Percentiles rank a stretch among this genome's conserved stretches.
phyloP scores from a whole-genome alignment of 2,329 filamentous ascomycete genomes.

The Trichoderma sp. region DNA sequence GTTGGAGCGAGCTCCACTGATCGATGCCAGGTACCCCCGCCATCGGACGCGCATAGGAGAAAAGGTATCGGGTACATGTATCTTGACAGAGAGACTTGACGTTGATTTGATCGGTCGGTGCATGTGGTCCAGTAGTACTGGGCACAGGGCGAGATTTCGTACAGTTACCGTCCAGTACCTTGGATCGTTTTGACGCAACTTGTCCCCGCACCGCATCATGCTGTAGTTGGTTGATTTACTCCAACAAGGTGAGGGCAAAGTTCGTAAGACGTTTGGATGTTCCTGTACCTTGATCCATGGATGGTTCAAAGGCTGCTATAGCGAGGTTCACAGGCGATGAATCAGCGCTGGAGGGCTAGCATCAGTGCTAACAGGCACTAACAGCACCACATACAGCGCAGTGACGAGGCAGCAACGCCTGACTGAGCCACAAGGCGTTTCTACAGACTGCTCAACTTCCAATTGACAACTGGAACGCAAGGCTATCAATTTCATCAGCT shows the following conservation, averaged over 20 bases:
- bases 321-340: not conserved
- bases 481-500: not conserved
- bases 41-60: not conserved
- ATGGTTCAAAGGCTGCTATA: not conserved
- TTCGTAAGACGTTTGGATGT: not conserved
- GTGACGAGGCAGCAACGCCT: not conserved
- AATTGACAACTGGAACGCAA: not conserved
- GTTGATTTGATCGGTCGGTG: not conserved
- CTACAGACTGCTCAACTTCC: not conserved
- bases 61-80: not conserved
- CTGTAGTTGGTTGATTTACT: not conserved
- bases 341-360: not conserved
- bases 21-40: slow-evolving; percentile 10
- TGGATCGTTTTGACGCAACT: not conserved
- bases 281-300: too few species aligned
- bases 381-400: not conserved
- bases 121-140: not conserved
- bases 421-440: not conserved
- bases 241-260: not conserved
- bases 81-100: not conserved
- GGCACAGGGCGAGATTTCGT: not conserved
- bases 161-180: not conserved
- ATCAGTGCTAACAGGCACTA: not conserved
- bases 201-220: not conserved
- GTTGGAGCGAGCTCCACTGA: not conserved